phyloP scores from a whole-genome alignment of 2,329 filamentous ascomycete genomes.

The Neonectria faginata region DNA sequence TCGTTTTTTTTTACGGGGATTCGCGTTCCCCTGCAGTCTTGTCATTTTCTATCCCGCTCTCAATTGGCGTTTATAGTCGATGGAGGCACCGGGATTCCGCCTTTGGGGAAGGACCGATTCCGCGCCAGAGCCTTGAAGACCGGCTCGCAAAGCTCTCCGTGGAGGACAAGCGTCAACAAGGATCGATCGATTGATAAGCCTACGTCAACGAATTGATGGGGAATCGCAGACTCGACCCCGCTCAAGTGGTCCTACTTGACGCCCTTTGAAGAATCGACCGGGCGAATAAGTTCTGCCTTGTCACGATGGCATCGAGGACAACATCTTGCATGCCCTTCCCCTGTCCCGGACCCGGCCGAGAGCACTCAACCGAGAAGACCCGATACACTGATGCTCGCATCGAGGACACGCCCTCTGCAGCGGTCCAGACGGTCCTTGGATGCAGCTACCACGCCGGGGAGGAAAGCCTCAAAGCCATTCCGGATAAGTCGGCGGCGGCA shows the following conservation, averaged over 20 bases:
- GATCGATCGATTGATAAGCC: not conserved
- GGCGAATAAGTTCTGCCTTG: slow-evolving; percentile 12
- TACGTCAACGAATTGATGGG: not conserved
- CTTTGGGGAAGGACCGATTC: not conserved
- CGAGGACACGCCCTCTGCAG: not conserved
- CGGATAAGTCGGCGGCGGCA: slow-evolving; percentile 22
- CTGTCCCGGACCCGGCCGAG: slow-evolving; percentile 8
- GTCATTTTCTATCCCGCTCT: not conserved
- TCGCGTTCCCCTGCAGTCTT: not conserved
- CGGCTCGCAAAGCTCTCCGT: not conserved
- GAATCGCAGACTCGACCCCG: not conserved
- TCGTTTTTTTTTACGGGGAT: not conserved
- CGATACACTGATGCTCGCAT: not conserved
- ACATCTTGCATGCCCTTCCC: slow-evolving; percentile 13
- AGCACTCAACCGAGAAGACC: not conserved
- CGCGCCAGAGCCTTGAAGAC: not conserved
- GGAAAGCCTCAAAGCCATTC: slow-evolving; percentile 4
- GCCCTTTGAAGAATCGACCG: not conserved
- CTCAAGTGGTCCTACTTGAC: not conserved
- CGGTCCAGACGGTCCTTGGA: not conserved
- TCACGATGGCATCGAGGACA: slow-evolving; percentile 10
- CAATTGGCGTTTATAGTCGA: not conserved
- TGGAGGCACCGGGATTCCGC: not conserved
- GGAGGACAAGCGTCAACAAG: not conserved
- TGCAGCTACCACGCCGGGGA: slow-evolving; percentile 10